These are phyloP conservation scores for Sutorius eximius DNA, from an alignment of 1,284 basidiomycete species.

Conservation along the genomic window DNA sequence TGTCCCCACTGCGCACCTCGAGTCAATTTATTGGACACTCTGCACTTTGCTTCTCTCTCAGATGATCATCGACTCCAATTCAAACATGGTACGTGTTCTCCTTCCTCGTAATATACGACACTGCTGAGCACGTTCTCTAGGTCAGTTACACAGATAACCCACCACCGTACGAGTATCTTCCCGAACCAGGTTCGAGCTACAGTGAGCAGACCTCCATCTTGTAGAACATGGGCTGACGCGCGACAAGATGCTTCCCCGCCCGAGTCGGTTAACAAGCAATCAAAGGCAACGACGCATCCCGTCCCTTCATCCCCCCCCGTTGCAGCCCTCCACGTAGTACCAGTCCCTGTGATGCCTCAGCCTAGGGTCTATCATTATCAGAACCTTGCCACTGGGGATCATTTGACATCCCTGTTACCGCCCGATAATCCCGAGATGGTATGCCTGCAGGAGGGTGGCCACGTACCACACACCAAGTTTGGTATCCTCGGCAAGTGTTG, in stretches of 20 bases:
- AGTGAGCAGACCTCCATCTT: conserved; percentile 15
- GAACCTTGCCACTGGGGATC: conserved; percentile 47
- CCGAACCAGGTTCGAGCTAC: conserved; percentile 10
- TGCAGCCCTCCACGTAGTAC: conserved; percentile 22
- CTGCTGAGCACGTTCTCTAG: conserved; percentile 12
- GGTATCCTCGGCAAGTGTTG: conserved; percentile 63
- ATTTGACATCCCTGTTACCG: conserved; percentile 55
- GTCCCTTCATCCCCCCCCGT: conserved; percentile 14
- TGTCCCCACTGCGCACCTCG: conserved; percentile 3
- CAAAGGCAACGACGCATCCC: conserved; percentile 10
- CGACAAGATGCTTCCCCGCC: conserved; percentile 11
- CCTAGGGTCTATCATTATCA: conserved; percentile 40
- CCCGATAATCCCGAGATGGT: conserved; percentile 79
- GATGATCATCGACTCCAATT: conserved; percentile 28
- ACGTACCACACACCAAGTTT: conserved; percentile 59
- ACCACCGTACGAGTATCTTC: conserved; percentile 28
- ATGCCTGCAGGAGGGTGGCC: conserved; percentile 71
- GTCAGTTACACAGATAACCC: conserved; percentile 27
- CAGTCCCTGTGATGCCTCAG: conserved; percentile 32
- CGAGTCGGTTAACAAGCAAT: conserved; percentile 7
- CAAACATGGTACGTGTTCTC: conserved; percentile 27
- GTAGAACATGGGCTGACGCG: conserved; percentile 1
- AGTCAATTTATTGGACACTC: not conserved
- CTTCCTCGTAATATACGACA: not conserved
- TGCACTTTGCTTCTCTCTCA: not conserved